These are phyloP conservation scores for Huntiella decipiens DNA, from an alignment of 2,329 filamentous ascomycete genomes.

Conservation along the genomic window DNA sequence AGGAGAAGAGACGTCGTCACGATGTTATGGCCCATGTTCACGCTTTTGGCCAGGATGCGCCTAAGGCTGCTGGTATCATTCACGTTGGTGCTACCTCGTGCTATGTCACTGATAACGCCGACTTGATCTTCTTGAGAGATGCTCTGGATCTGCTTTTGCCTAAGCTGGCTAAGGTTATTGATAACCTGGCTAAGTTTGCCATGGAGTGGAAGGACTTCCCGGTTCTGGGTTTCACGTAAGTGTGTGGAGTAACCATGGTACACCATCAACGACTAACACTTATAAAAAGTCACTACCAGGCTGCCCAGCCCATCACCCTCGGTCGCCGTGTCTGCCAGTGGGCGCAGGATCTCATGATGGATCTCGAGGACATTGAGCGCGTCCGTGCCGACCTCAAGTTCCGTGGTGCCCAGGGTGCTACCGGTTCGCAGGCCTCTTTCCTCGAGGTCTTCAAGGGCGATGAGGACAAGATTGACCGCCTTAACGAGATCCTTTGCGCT, in stretches of 20 bases:
- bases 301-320: slow-evolving; percentile 33
- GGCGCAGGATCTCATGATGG: slow-evolving; percentile 39
- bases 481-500: slow-evolving; percentile 36
- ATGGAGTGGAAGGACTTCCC: slow-evolving; percentile 43
- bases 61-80: slow-evolving; percentile 65
- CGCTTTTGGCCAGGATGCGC: slow-evolving; percentile 53
- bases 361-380: slow-evolving; percentile 53
- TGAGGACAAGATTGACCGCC: slow-evolving; percentile 28
- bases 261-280: neutral
- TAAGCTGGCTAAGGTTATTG: slow-evolving; percentile 62
- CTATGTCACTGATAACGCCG: slow-evolving; percentile 55
- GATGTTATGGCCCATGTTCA: slow-evolving; percentile 37
- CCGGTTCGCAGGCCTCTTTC: slow-evolving; percentile 48
- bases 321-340: slow-evolving; percentile 53
- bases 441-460: slow-evolving; percentile 29
- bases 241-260: neutral
- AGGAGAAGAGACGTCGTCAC: slow-evolving; percentile 56
- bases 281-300: slow-evolving; percentile 49
- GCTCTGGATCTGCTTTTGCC: slow-evolving; percentile 57
- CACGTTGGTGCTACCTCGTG: slow-evolving; percentile 49
- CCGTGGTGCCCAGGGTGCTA: slow-evolving; percentile 45
- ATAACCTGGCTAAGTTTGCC: slow-evolving; percentile 55
- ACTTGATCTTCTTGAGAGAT: slow-evolving; percentile 46
- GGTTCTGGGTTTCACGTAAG: slow-evolving; percentile 12
- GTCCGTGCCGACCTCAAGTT: slow-evolving; percentile 52